Evolutionary conservation across 2,329 filamentous ascomycete species (phyloP).

Genomic region (Aspergillus pseudoterreus): DNA sequence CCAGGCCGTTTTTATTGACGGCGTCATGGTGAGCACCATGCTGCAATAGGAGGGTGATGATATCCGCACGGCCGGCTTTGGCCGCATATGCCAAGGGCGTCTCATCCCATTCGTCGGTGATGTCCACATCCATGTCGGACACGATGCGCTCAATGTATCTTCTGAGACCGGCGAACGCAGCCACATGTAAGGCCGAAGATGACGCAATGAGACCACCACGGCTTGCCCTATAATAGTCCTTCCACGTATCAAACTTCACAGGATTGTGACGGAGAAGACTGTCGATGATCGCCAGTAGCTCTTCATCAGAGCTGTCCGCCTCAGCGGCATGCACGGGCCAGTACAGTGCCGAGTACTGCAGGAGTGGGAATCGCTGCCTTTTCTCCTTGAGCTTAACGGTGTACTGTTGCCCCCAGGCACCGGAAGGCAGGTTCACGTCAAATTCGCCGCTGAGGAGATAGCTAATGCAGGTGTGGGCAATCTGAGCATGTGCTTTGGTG

Average conservation of each 20-base stretch:
- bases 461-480: background rate
- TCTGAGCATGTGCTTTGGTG: background rate
- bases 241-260: background rate
- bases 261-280: background rate
- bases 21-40: background rate
- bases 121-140: background rate
- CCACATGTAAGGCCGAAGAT: constrained; percentile 3
- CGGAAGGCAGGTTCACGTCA: background rate
- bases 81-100: constrained; percentile 1
- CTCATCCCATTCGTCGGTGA: background rate
- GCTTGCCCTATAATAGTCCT: background rate
- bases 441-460: constrained; percentile 2
- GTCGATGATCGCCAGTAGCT: background rate
- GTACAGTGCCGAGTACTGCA: constrained; percentile 5
- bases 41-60: background rate
- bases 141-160: constrained; percentile 1
- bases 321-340: background rate
- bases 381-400: background rate
- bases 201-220: background rate
- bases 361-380: constrained; percentile 3
- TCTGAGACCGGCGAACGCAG: background rate
- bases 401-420: background rate
- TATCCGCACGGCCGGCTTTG: background rate
- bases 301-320: background rate
- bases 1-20: background rate